Base-by-base conservation (phyloP, 495 filamentous ascomycete genomes). In the Paragyromitra xinjiangensis region DNA sequence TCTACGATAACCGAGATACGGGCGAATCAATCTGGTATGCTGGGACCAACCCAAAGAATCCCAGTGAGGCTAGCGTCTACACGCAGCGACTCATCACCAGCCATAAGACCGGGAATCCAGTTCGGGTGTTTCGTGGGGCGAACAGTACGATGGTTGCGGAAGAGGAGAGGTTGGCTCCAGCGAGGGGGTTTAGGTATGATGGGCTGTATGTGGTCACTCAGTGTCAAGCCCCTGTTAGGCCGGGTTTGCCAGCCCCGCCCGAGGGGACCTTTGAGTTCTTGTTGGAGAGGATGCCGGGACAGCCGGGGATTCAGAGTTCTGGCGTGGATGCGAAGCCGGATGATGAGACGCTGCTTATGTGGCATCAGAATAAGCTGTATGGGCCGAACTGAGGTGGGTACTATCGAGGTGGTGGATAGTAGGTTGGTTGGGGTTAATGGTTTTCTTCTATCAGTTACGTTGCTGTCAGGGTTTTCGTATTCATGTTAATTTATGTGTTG, bases 151-250 rank as follows among this genome's bases (percentile, higher is more conserved):
- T 34, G 29, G 29, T 34, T 34, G 29, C 29, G 29, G 29, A 34
- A 0, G 63, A 19, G 8, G 68, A 71, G 3, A n/a, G 56, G 3
- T 24, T 64, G 55, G 81, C 86, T 0, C 88, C 88, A 0, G 66
- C 69, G 2, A 66, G 76, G 16, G 88, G 88, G 1, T 82, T 88
- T 14, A 81, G 77, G 12, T 79, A 79, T 16, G 77, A 79, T 55
- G 77, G 77, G 0, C 26, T 79, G 2, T 79, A 79, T 19, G 26
- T 16, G 0, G 73, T 78, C 16, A 34, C 29, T 34, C 29, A 53
- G 50, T 53, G 50, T 6, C 50, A 53, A n/a, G 50, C 19, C 22
- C 50, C 50, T 7, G 16, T 53, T 14, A n/a, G 50, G 8, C 16
- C 50, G 16, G 14, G n/a, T 0, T 19, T 22, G 7, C 50, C 50